Evolutionary conservation across 306 rosid genomes (phyloP), one percentile per base, ranked within the genome.

Genomic region (Alnus glutinosa): DNA sequence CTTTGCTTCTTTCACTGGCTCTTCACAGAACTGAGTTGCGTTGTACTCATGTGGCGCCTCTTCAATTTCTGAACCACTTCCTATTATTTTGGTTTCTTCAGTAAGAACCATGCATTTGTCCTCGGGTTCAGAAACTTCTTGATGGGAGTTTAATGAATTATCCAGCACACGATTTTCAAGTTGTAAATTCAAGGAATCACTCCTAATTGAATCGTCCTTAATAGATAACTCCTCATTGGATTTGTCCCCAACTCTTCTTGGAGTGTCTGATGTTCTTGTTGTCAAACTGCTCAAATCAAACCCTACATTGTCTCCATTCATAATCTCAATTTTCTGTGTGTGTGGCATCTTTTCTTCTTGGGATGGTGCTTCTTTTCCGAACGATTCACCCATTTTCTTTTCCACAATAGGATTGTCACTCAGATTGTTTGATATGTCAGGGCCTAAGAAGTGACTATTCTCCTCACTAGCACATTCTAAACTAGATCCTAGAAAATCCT

Each of bases 111-210:
- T 77, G 86, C 55, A 30, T 72, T 73, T 85, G 23, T 81, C 86
- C 75, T 81, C 86, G 3, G 47, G 42, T 74, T 85, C 85, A 61
- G 70, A 71, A 83, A 69, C 84, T 71, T 77, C 78, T 57, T 69
- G 42, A 7, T 71, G 42, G 34, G 76, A 47, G 44, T 76, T 73
- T 10, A 34, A 62, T 46, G 75, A 54, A 70, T 72, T 74, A 39
- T 80, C 57, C 79, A 55, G 71, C 70, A 68, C 19, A 39, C 30
- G 18, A 68, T 78, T 78, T 79, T 89, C 90, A 52, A 80, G 59
- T 54, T 46, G 55, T 58, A 76, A 55, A 61, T 50, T 78, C 55
- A 83, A 15, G 74, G 78, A 64, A 71, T 77, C 83, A 57, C 80
- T 83, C 48, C 55, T 2, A n/a, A 30, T 76, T 47, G 50, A 49